Conservation (phyloP, 2,329 filamentous ascomycete species). For the Sarocladium brachiariae region DNA sequence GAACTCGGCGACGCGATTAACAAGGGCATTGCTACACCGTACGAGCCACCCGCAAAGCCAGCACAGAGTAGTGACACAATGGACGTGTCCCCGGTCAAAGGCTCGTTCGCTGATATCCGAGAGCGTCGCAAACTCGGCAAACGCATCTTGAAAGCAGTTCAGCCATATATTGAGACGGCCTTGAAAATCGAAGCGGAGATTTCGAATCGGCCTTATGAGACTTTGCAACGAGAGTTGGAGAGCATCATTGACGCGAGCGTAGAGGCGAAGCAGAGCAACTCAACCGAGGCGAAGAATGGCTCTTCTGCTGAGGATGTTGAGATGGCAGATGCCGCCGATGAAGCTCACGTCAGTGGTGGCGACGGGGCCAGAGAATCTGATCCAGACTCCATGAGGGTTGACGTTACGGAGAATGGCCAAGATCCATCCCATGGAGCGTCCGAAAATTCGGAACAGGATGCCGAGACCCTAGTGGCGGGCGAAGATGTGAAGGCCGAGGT, state of each 20-base stretch:
- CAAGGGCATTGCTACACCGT: constrained; percentile 41
- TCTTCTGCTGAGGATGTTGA: constrained; percentile 26
- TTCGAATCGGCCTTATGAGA: constrained; percentile 61
- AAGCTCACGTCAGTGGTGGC: not conserved
- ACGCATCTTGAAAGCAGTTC: constrained; percentile 77
- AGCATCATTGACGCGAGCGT: constrained; percentile 63
- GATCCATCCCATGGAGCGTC: not conserved
- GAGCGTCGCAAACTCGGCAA: constrained; percentile 82
- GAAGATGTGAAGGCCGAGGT: not conserved
- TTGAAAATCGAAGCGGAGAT: constrained; percentile 77
- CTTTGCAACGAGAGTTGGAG: constrained; percentile 67
- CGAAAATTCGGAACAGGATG: constrained; percentile 6
- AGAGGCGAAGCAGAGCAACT: constrained; percentile 39
- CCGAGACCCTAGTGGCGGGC: constrained; percentile 13
- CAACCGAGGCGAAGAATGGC: not conserved
- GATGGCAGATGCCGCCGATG: constrained; percentile 36
- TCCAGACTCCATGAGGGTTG: constrained; percentile 28
- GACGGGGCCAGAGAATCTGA: constrained; percentile 11
- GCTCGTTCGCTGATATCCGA: constrained; percentile 60
- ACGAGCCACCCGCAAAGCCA: constrained; percentile 20
- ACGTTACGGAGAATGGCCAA: constrained; percentile 16
- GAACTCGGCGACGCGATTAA: constrained; percentile 50
- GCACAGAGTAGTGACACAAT: constrained; percentile 25
- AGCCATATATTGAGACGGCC: constrained; percentile 69
- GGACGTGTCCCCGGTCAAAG: constrained; percentile 44